A percentile compares a stretch with the other conserved stretches of the same genome.
These are phyloP conservation scores for Boletus eberwhitei DNA, from an alignment of 768 basidiomycete genomes.

Conservation along the genomic window DNA sequence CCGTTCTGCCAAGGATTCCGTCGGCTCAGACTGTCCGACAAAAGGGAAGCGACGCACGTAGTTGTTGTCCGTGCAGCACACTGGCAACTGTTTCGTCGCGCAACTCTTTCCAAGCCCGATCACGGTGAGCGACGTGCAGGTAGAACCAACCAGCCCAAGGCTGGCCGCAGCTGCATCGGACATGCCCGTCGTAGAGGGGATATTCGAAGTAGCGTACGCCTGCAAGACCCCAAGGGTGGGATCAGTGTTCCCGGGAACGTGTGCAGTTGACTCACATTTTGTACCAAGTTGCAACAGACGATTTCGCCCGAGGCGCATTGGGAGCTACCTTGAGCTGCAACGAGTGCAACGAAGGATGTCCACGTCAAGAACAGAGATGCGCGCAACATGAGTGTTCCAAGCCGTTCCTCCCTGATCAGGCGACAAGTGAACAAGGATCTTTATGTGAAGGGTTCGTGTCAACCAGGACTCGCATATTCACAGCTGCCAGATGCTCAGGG, in stretches of 20 bases:
- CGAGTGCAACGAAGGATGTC: slow-evolving; percentile 2
- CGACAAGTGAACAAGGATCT: not conserved
- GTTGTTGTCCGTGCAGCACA: slow-evolving; percentile 16
- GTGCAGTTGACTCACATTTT: slow-evolving; percentile 6
- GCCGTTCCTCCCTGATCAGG: not conserved
- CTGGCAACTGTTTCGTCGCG: slow-evolving; percentile 6
- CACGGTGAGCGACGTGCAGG: slow-evolving; percentile 9
- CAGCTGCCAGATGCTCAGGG: not conserved
- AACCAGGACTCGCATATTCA: not conserved
- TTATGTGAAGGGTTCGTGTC: not conserved
- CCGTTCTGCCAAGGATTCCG: slow-evolving; percentile 1
- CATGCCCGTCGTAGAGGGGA: slow-evolving; percentile 6
- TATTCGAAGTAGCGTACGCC: slow-evolving; percentile 3
- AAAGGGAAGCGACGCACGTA: slow-evolving; percentile 3
- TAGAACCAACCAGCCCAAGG: slow-evolving; percentile 13
- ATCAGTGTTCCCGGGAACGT: not conserved
- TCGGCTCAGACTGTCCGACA: not conserved
- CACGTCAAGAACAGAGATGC: not conserved
- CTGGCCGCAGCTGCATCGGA: slow-evolving; percentile 4
- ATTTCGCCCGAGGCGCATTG: slow-evolving; percentile 8
- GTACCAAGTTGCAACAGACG: slow-evolving; percentile 9
- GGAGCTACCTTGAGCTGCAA: slow-evolving; percentile 3
- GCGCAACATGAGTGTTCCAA: slow-evolving; percentile 2
- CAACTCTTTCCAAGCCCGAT: slow-evolving; percentile 11
- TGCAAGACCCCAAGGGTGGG: not conserved